These are phyloP conservation scores for Candida loeiensis DNA, from an alignment of 805 yeast genomes.

Conservation along the genomic window DNA sequence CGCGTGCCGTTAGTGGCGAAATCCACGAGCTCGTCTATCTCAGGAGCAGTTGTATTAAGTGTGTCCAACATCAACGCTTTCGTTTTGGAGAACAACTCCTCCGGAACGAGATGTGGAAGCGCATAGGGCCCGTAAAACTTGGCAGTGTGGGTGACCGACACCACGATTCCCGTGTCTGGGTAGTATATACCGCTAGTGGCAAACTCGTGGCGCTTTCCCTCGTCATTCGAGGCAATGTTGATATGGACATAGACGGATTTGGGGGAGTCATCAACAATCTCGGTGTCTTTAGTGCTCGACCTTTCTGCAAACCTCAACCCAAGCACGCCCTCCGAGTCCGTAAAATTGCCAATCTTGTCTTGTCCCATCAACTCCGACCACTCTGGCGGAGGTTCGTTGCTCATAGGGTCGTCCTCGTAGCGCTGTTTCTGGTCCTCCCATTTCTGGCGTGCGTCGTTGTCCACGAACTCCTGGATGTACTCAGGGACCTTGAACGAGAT, in stretches of 20 bases:
- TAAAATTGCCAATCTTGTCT: constrained; percentile 26
- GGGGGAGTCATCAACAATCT: no score
- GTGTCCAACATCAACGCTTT: constrained; percentile 43
- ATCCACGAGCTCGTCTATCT: constrained; percentile 34
- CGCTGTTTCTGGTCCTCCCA: constrained; percentile 24
- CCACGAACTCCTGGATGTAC: constrained; percentile 29
- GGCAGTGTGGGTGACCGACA: constrained; percentile 58
- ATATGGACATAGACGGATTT: background rate
- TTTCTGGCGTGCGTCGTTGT: constrained; percentile 17
- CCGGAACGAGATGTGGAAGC: constrained; percentile 52
- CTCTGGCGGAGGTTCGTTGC: constrained; percentile 9
- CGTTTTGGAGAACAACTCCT: constrained; percentile 40
- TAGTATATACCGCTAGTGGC: constrained; percentile 62
- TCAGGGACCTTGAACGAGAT: constrained; percentile 24
- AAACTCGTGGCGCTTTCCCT: constrained; percentile 47
- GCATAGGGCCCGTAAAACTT: constrained; percentile 62
- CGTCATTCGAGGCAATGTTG: constrained; percentile 21
- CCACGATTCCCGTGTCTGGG: constrained; percentile 59
- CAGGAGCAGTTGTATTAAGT: constrained; percentile 36
- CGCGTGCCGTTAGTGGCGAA: constrained; percentile 29
- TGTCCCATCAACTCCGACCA: constrained; percentile 7
- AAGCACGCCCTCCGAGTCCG: constrained; percentile 21
- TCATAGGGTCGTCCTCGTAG: constrained; percentile 27
- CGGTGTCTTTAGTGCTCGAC: no score
- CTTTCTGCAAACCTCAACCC: constrained; percentile 21